These are phyloP conservation scores for Dioscorea cayenensis DNA, from an alignment of 116 monocot genomes.

Conservation along the genomic window DNA sequence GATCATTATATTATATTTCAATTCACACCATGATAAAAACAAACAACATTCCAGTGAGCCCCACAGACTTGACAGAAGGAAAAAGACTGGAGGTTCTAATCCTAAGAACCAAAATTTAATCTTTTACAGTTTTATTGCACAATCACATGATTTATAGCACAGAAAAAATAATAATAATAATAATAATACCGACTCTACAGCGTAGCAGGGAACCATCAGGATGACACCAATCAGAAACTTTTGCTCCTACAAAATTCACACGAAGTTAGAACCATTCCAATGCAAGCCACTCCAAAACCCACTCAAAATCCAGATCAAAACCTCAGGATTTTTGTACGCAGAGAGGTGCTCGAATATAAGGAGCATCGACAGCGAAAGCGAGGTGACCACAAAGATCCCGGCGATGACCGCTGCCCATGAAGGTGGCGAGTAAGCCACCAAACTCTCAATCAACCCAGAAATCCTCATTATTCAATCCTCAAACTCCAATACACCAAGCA, in stretches of 20 bases:
- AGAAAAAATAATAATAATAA: too few relatives aligned
- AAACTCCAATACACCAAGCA: not conserved
- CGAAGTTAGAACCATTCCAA: not conserved
- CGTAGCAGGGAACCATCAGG: conserved; percentile 94
- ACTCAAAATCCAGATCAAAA: conserved; percentile 9
- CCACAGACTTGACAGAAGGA: not conserved
- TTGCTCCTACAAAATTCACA: conserved; percentile 60
- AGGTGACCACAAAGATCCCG: conserved; percentile 44
- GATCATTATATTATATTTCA: not conserved
- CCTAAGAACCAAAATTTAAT: not conserved
- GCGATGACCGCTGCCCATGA: conserved; percentile 57
- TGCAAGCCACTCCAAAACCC: not conserved
- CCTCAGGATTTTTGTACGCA: conserved; percentile 87
- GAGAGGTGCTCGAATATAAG: conserved; percentile 76
- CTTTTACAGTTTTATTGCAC: not conserved
- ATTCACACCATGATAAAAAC: not conserved
- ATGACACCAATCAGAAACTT: conserved; percentile 92
- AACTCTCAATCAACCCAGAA: not conserved
- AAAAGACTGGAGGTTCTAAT: not conserved
- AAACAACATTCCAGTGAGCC: not conserved
- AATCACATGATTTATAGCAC: too few relatives aligned
- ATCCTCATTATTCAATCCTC: not conserved
- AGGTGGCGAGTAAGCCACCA: conserved; percentile 39
- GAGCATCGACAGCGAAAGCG: conserved; percentile 58
- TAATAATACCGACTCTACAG: conserved; percentile 66